phyloP scores from a whole-genome alignment of 805 yeast species.

The Candida koratica region DNA sequence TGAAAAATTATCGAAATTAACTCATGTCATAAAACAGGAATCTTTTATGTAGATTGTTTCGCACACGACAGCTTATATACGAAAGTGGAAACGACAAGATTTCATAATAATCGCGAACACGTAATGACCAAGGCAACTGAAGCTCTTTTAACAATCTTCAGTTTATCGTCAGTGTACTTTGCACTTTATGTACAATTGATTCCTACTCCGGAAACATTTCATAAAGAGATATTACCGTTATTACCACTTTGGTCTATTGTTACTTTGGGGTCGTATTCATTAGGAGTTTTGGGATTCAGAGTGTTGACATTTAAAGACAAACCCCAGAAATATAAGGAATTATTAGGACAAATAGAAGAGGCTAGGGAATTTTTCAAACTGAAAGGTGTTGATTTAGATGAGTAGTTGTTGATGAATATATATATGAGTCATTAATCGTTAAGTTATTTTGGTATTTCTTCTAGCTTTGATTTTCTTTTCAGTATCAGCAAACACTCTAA shows the following conservation, averaged over 20 bases:
- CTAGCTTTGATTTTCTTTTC: constrained; percentile 58
- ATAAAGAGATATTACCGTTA: constrained; percentile 55
- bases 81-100: background rate
- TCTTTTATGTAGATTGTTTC: constrained; percentile 12
- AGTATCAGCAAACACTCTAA: constrained; percentile 78
- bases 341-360: constrained; percentile 54
- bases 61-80: background rate
- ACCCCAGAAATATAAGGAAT: constrained; percentile 61
- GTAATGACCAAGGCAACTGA: constrained; percentile 68
- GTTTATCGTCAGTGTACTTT: constrained; percentile 50
- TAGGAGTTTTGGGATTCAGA: constrained; percentile 66
- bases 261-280: constrained; percentile 63
- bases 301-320: constrained; percentile 68
- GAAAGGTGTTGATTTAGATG: constrained; percentile 53
- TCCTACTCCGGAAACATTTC: constrained; percentile 49
- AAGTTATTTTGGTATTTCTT: no score
- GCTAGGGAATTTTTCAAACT: constrained; percentile 56
- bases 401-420: constrained; percentile 13
- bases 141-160: constrained; percentile 44
- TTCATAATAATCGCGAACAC: constrained; percentile 1
- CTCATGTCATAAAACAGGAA: constrained; percentile 40
- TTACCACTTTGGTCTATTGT: constrained; percentile 71
- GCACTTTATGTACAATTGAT: constrained; percentile 49
- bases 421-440: constrained; percentile 3
- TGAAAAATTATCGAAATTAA: constrained; percentile 24